Base-by-base conservation (phyloP, 352 stramenopile genomes). In the Pythium dissotocum region DNA sequence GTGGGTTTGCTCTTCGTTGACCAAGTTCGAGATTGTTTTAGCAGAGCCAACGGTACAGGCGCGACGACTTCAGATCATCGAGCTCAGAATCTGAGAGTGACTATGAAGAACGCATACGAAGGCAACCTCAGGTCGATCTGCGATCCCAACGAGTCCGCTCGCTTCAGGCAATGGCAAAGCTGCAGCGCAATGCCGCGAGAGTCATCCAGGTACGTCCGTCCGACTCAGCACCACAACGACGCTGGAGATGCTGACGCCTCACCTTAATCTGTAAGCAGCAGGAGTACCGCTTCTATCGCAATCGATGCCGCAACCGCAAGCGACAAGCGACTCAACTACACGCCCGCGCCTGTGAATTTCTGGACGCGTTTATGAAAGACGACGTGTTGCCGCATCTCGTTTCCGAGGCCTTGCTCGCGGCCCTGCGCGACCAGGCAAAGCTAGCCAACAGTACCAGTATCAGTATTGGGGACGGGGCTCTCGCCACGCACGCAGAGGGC, bases 101-200 rank as follows among this genome's bases (percentile, higher is more conserved):
- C 7, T n/a, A 10, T 13, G 46, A 30, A 10, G 46, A 53, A 13
- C 46, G 46, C 46, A n/a, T 13, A 3, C 2, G 9, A 32, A 18
- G 18, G 16, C 46, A 32, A 6, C 30, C 7, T 6, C 46, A 4
- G 30, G 46, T 32, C 0, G 42, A 54, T 21, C 48, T 67, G 12
- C 46, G 60, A 79, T 83, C 61, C 56, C 76, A 85, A 55, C 77
- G 77, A 55, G 76, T 88, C 52, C 75, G 63, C 4, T 86, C 80
- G 6, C 57, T 88, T 5, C 74, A 76, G 10, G 70, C 69, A 14
- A 80, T 88, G 69, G 82, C 78, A 7, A 75, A 67, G 26, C 64
- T 88, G 30, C 80, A 85, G 60, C 63, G 78, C 7, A 71, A 68
- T 18, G 77, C 80, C 21, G 80, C 76, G 14, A 59, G 24, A 1